Evolutionary conservation across 1,139 yeast genomes (phyloP).

Genomic region (Schwanniomyces etchellsii): DNA sequence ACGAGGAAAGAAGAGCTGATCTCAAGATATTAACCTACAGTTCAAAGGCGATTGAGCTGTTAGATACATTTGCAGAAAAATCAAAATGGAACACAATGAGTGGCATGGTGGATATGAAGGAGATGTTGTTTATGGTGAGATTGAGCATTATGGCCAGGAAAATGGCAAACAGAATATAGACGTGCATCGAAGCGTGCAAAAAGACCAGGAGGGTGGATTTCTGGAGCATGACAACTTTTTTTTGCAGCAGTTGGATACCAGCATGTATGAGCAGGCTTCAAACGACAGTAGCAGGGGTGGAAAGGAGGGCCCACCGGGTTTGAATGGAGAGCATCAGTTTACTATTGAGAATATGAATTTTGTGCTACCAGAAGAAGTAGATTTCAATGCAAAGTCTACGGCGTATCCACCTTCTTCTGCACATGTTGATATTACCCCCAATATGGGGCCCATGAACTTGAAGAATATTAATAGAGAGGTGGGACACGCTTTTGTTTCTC

Average conservation of each 20-base stretch:
- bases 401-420: slow-evolving; percentile 30
- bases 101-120: slow-evolving; percentile 1
- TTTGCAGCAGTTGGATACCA: background rate
- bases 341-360: slow-evolving; percentile 23
- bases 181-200: background rate
- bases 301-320: background rate
- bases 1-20: too few relatives aligned
- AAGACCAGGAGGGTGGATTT: background rate
- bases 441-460: slow-evolving; percentile 19
- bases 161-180: background rate
- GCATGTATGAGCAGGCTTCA: background rate
- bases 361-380: slow-evolving; percentile 24
- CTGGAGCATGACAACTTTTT: slow-evolving; percentile 1
- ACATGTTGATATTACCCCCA: slow-evolving; percentile 22
- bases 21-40: too few relatives aligned
- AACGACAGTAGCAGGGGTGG: background rate
- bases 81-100: slow-evolving; percentile 1
- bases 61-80: too few relatives aligned
- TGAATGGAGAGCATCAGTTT: slow-evolving; percentile 15
- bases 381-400: slow-evolving; percentile 18
- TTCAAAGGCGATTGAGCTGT: too few relatives aligned
- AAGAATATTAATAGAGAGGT: slow-evolving; percentile 5
- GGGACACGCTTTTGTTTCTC: slow-evolving; percentile 23
- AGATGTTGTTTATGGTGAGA: background rate
- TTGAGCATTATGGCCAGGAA: background rate